Percentiles rank a stretch among this genome's conserved stretches.
These are phyloP conservation scores for Wickerhamiella pararugosa DNA, from an alignment of 1,139 yeast genomes.

Conservation along the genomic window DNA sequence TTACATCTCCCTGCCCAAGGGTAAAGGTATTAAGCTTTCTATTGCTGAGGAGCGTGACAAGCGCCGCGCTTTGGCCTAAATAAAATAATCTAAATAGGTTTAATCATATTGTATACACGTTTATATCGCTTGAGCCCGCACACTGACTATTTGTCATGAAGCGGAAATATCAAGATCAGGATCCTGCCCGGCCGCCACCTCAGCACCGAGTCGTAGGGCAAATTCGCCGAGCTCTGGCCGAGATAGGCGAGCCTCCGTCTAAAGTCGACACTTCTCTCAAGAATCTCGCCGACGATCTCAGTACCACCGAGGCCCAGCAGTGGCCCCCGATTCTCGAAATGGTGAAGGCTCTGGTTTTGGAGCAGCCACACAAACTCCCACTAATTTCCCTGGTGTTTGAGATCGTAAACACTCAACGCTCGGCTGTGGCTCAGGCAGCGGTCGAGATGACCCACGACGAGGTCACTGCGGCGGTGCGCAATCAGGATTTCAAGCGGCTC, in stretches of 20 bases:
- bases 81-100: no score
- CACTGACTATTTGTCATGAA: background rate
- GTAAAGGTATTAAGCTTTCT: constrained; percentile 98
- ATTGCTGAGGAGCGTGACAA: constrained; percentile 99
- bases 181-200: constrained; percentile 1
- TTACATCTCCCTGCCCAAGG: constrained; percentile 96
- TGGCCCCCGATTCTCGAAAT: constrained; percentile 48
- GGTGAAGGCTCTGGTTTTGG: constrained; percentile 53
- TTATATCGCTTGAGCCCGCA: no score
- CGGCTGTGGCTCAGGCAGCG: constrained; percentile 48
- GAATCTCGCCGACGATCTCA: constrained; percentile 46
- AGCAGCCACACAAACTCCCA: constrained; percentile 82
- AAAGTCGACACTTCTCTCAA: constrained; percentile 35
- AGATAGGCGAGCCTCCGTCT: constrained; percentile 17
- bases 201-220: background rate
- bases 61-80: constrained; percentile 33
- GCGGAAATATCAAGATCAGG: constrained; percentile 4
- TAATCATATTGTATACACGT: no score
- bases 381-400: constrained; percentile 56
- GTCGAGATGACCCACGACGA: constrained; percentile 54
- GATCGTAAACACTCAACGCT: constrained; percentile 49
- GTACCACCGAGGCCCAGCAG: constrained; percentile 35
- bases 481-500: constrained; percentile 44
- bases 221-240: constrained; percentile 14
- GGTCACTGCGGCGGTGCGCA: constrained; percentile 40